These are phyloP conservation scores for Fusarium xylarioides DNA, from an alignment of 2,329 filamentous ascomycete genomes.

Conservation along the genomic window DNA sequence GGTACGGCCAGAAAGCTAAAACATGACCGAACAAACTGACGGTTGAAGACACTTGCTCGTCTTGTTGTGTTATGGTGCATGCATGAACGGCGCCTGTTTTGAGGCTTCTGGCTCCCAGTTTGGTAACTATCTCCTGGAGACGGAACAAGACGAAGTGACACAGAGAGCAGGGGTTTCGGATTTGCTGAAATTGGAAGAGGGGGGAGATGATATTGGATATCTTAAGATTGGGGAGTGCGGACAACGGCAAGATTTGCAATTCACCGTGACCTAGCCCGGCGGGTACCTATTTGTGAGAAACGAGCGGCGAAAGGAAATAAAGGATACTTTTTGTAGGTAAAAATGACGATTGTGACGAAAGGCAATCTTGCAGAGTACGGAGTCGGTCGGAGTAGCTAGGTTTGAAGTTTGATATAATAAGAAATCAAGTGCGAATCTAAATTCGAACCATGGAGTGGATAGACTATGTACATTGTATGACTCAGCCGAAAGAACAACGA, in stretches of 20 bases:
- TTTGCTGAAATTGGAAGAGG: constrained; percentile 26
- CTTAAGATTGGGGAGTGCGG: constrained; percentile 32
- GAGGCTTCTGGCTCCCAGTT: constrained; percentile 9
- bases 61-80: constrained; percentile 23
- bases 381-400: not conserved
- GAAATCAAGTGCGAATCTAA: not conserved
- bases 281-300: constrained; percentile 25
- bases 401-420: not conserved
- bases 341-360: constrained; percentile 20
- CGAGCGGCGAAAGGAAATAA: constrained; percentile 13
- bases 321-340: constrained; percentile 7
- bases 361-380: constrained; percentile 8
- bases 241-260: constrained; percentile 36
- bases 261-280: constrained; percentile 26
- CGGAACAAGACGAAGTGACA: constrained; percentile 34
- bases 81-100: constrained; percentile 16
- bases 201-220: constrained; percentile 34
- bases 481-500: not conserved
- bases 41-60: constrained; percentile 15
- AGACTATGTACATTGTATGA: not conserved
- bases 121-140: constrained; percentile 22
- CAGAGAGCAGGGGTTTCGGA: constrained; percentile 26
- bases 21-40: constrained; percentile 24
- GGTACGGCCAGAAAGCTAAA: constrained; percentile 24
- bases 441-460: not conserved